phyloP scores from a whole-genome alignment of 176 grass and related monocot genomes.

The Musa schizocarpa region DNA sequence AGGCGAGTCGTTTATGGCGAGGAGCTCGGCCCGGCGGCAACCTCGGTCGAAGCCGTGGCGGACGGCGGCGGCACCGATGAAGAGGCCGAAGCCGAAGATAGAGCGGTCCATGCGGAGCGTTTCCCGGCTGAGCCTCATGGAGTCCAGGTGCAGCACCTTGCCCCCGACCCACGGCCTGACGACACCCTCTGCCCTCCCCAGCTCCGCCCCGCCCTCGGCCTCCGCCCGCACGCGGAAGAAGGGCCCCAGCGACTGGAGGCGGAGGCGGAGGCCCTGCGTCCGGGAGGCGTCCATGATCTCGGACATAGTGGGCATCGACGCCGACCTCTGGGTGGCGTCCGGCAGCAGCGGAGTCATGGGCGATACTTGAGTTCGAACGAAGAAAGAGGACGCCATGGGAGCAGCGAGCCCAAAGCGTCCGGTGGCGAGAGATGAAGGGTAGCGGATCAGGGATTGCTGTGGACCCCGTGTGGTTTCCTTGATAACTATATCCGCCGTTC shows the following conservation, averaged over 20 bases:
- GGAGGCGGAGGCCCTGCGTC: constrained; percentile 49
- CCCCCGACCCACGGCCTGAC: constrained; percentile 53
- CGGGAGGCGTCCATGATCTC: constrained; percentile 55
- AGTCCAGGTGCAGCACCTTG: constrained; percentile 65
- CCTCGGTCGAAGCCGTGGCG: constrained; percentile 78
- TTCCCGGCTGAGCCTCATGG: constrained; percentile 59
- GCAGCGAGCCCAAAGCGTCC: no score
- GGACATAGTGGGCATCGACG: constrained; percentile 48
- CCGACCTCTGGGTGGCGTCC: neutral
- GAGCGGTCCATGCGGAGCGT: constrained; percentile 46
- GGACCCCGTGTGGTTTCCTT: no score
- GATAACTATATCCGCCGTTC: no score
- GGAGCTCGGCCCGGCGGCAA: constrained; percentile 63
- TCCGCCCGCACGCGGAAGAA: constrained; percentile 55
- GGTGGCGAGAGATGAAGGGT: no score
- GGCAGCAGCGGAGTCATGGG: neutral
- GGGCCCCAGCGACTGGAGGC: constrained; percentile 47
- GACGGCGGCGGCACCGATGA: constrained; percentile 68
- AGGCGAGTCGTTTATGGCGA: constrained; percentile 81
- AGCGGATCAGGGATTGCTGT: no score
- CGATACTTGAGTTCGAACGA: neutral
- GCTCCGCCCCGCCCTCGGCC: constrained; percentile 22
- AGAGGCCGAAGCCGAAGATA: constrained; percentile 74
- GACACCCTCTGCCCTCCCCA: constrained; percentile 66
- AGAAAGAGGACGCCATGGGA: neutral